Evolutionary conservation across 192 early-diverging fungal species (phyloP).

Genomic region (Coemansia sp.): DNA sequence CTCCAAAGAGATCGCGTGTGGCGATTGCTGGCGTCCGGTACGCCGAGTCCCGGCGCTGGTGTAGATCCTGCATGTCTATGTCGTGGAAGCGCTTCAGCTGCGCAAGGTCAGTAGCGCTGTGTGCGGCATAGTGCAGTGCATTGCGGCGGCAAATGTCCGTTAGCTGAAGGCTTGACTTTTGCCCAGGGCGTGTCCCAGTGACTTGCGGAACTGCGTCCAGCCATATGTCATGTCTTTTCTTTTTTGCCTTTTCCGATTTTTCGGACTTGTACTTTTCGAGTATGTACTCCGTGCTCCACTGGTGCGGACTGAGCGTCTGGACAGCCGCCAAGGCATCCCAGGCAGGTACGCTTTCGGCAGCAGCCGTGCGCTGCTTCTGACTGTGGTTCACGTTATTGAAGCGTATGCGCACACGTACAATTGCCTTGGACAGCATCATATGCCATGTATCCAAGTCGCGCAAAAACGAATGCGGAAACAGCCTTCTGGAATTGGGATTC

Average conservation of each 20-base stretch:
- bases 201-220: slow-evolving; percentile 36
- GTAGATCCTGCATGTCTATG: slow-evolving; percentile 31
- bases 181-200: slow-evolving; percentile 11
- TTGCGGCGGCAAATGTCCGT: slow-evolving; percentile 42
- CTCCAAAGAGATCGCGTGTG: slow-evolving; percentile 32
- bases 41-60: slow-evolving; percentile 4
- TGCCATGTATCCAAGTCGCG: slow-evolving; percentile 40
- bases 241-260: slow-evolving; percentile 23
- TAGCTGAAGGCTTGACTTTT: slow-evolving; percentile 17
- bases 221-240: slow-evolving; percentile 29
- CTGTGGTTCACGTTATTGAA: slow-evolving; percentile 14
- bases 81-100: slow-evolving; percentile 42
- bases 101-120: slow-evolving; percentile 21
- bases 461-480: slow-evolving; percentile 32
- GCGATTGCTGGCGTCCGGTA: slow-evolving; percentile 23
- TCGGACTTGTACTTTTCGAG: slow-evolving; percentile 38
- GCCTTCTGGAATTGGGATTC: not conserved
- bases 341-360: not conserved
- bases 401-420: slow-evolving; percentile 24
- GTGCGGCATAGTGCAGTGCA: slow-evolving; percentile 47
- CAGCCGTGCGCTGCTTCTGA: slow-evolving; percentile 8
- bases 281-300: slow-evolving; percentile 46
- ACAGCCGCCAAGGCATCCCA: not conserved
- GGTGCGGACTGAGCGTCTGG: slow-evolving; percentile 3
- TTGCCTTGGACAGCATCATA: slow-evolving; percentile 25